Conservation (phyloP, 192 early-diverging fungal species). For the Backusella sp. region DNA sequence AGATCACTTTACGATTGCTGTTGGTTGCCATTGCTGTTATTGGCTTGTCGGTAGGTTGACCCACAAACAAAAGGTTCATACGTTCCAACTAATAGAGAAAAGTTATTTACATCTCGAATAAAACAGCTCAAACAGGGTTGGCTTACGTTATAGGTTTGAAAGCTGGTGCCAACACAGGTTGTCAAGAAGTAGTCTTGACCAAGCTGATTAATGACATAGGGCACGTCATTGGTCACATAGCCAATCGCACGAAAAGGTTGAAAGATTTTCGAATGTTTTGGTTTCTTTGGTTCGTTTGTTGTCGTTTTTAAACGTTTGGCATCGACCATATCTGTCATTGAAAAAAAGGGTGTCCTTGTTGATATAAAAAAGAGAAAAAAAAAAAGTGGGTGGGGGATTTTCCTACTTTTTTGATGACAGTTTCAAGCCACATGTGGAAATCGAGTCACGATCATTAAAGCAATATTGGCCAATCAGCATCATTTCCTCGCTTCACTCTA, state of each 20-base stretch:
- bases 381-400: neutral
- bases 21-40: conserved; percentile 71
- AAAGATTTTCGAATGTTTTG: conserved; percentile 49
- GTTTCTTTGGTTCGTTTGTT: neutral
- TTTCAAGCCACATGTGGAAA: neutral
- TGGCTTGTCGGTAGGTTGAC: conserved; percentile 61
- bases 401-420: neutral
- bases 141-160: conserved; percentile 85
- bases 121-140: neutral
- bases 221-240: conserved; percentile 79
- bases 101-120: neutral
- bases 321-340: neutral
- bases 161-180: conserved; percentile 84
- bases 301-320: neutral
- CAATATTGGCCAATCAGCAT: neutral
- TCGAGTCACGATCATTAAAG: neutral
- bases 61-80: conserved; percentile 78
- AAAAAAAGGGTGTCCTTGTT: neutral
- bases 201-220: conserved; percentile 75
- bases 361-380: neutral
- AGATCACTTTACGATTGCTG: conserved; percentile 60
- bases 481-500: neutral
- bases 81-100: conserved; percentile 53
- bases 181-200: conserved; percentile 81
- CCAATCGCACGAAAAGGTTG: conserved; percentile 91